A percentile compares a stretch with the other conserved stretches of the same genome.
Evolutionary conservation across 2,329 filamentous ascomycete genomes (phyloP).

Genomic region (Fusarium guadeloupense): DNA sequence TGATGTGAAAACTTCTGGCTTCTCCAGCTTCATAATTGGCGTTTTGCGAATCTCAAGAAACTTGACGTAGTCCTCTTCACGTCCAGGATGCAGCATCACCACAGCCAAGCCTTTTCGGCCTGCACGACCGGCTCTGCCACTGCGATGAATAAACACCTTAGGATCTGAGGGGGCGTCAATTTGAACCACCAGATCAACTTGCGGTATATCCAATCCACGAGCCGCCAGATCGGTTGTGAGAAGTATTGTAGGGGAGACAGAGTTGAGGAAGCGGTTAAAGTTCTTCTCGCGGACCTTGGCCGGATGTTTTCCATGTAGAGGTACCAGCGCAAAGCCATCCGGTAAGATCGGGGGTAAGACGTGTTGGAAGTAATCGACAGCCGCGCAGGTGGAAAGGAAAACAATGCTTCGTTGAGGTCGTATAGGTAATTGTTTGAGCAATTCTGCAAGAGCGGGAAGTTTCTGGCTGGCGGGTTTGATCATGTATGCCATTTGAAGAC

Average conservation of each 20-base stretch:
- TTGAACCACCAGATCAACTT: conserved; percentile 91
- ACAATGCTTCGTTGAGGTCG: conserved; percentile 86
- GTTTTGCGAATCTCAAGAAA: conserved; percentile 91
- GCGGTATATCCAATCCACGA: conserved; percentile 88
- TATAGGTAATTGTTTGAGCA: conserved; percentile 76
- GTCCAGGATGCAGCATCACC: conserved; percentile 83
- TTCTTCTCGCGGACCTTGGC: conserved; percentile 89
- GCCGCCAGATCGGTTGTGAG: conserved; percentile 94
- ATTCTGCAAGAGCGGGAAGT: conserved; percentile 74
- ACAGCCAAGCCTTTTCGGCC: conserved; percentile 86
- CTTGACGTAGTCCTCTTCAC: conserved; percentile 88
- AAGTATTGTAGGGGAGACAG: conserved; percentile 79
- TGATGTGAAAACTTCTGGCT: conserved; percentile 65
- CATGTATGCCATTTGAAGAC: conserved; percentile 90
- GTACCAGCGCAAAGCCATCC: conserved; percentile 73
- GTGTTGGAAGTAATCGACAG: conserved; percentile 92
- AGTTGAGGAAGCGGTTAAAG: conserved; percentile 80
- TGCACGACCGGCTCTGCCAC: conserved; percentile 89
- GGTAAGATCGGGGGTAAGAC: conserved; percentile 79
- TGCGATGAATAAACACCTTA: conserved; percentile 94
- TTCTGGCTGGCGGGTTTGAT: conserved; percentile 81
- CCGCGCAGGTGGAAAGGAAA: conserved; percentile 92
- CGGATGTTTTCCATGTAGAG: conserved; percentile 91
- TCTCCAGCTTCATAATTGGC: conserved; percentile 72
- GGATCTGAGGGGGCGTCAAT: conserved; percentile 85